Evolutionary conservation across 257 asterid species (phyloP).

Genomic region (Solanum sitiens): DNA sequence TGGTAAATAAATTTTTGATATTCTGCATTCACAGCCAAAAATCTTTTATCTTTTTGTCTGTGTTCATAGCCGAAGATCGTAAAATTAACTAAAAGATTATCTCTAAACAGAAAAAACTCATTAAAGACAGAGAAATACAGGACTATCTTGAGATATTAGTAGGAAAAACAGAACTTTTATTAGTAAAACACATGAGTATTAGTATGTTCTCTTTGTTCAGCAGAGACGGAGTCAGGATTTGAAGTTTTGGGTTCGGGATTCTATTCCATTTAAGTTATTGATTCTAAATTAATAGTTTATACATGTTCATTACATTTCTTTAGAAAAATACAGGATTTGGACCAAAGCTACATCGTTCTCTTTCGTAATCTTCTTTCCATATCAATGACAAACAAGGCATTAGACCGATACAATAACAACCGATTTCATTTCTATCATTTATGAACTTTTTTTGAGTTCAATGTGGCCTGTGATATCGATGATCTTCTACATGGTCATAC

Average conservation of each 20-base stretch:
- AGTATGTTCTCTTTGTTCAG: background rate
- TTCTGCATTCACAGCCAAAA: background rate
- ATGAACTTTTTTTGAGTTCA: background rate
- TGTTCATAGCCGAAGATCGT: background rate
- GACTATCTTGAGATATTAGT: background rate
- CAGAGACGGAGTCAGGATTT: background rate
- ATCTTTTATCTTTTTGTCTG: background rate
- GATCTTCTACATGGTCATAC: background rate
- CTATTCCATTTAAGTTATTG: background rate
- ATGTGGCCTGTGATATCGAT: background rate
- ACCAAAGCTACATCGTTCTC: background rate
- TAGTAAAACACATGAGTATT: background rate
- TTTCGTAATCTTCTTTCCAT: background rate
- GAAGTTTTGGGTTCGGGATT: background rate
- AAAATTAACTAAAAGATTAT: background rate
- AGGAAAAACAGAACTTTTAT: background rate
- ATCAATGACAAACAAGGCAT: background rate
- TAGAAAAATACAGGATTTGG: background rate
- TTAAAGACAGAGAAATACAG: background rate
- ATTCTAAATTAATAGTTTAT: background rate
- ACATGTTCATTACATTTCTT: background rate
- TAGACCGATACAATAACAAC: background rate
- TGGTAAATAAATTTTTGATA: slow-evolving; percentile 28
- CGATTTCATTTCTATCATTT: background rate
- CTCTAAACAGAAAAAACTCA: background rate